Conservation (phyloP, 1,284 basidiomycete genomes). For the Rhodotorula sp. region DNA sequence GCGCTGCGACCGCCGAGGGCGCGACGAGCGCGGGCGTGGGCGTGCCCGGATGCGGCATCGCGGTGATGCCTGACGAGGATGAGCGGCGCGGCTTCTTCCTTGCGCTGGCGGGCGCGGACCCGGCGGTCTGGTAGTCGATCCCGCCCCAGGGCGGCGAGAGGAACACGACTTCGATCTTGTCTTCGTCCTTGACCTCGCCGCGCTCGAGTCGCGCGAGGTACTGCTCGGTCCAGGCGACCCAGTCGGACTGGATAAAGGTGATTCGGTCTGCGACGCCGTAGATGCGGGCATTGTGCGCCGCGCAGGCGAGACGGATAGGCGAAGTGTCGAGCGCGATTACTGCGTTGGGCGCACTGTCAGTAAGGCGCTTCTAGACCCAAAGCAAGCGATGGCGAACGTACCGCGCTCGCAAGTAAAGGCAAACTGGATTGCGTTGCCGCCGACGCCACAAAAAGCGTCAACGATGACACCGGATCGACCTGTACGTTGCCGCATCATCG, state of each 20-base stretch:
- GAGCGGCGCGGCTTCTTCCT: slow-evolving; percentile 8
- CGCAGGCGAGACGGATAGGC: slow-evolving; percentile 75
- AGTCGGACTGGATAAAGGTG: slow-evolving; percentile 88
- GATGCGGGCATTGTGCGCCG: slow-evolving; percentile 85
- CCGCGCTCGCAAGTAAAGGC: slow-evolving; percentile 83
- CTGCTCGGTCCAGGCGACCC: slow-evolving; percentile 70
- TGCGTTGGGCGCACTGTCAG: slow-evolving; percentile 48
- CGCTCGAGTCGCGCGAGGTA: slow-evolving; percentile 48
- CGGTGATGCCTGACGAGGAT: no score
- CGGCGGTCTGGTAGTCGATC: slow-evolving; percentile 59
- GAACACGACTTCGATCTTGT: slow-evolving; percentile 80
- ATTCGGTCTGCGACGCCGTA: slow-evolving; percentile 93
- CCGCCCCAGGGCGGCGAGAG: slow-evolving; percentile 93
- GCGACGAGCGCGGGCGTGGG: no score
- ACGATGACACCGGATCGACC: slow-evolving; percentile 58
- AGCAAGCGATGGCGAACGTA: slow-evolving; percentile 20
- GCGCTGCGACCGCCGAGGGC: no score
- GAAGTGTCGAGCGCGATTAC: slow-evolving; percentile 93
- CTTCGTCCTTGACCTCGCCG: slow-evolving; percentile 46
- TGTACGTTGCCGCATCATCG: no score
- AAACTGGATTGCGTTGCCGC: slow-evolving; percentile 96
- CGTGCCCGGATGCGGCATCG: no score
- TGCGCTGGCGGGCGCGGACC: not conserved
- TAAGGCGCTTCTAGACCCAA: not conserved
- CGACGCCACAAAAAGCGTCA: slow-evolving; percentile 96